Percentiles rank a stretch among this genome's conserved stretches.
Conservation (phyloP, 169 alveolate species). For the Plasmodium chabaudi region DNA sequence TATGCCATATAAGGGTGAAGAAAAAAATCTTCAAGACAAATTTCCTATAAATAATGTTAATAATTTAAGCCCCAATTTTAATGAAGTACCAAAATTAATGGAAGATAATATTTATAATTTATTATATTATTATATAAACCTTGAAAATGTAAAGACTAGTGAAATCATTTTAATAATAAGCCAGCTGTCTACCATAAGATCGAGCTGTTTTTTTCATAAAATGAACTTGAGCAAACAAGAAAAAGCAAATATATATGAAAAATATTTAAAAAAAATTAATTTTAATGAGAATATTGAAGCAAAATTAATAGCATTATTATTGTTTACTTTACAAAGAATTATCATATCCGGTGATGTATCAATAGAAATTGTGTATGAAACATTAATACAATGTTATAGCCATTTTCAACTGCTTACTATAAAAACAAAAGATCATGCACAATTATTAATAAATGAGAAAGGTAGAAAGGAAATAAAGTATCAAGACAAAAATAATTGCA, state of each 20-base stretch:
- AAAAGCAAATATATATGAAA: conserved; percentile 21
- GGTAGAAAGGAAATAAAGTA: not conserved
- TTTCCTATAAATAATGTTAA: too few species aligned
- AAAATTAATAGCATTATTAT: conserved; percentile 26
- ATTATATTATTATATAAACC: conserved; percentile 16
- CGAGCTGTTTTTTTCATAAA: conserved; percentile 8
- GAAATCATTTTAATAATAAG: conserved; percentile 35
- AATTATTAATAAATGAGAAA: too few species aligned
- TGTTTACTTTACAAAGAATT: conserved; percentile 37
- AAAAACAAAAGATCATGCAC: conserved; percentile 6
- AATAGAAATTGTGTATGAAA: not conserved
- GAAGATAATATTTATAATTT: conserved; percentile 39
- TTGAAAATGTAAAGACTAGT: conserved; percentile 13
- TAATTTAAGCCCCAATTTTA: too few species aligned
- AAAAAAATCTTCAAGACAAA: too few species aligned
- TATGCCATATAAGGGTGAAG: too few species aligned
- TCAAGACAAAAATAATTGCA: not conserved
- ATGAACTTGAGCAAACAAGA: conserved; percentile 30
- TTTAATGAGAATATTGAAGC: conserved; percentile 5
- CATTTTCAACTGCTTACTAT: not conserved
- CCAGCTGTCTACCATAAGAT: conserved; percentile 5
- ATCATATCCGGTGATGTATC: conserved; percentile 12
- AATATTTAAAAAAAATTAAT: conserved; percentile 12
- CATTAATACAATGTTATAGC: not conserved
- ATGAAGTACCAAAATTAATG: conserved; percentile 4